Evolutionary conservation across 768 basidiomycete genomes (phyloP).

Genomic region (Tricholoma saponaceum): DNA sequence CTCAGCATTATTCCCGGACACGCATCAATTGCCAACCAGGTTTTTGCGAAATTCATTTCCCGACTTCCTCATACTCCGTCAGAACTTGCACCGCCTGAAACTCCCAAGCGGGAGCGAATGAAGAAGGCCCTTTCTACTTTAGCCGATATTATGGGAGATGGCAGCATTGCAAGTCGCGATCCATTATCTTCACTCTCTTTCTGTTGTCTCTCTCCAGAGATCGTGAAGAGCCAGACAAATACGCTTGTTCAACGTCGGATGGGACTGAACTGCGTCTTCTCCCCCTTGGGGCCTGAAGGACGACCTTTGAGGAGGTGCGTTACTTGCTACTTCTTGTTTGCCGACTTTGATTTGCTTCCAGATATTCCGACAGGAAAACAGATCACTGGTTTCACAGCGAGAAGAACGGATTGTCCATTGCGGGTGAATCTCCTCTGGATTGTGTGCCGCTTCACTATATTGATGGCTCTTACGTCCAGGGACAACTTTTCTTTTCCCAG

Average conservation of each 20-base stretch:
- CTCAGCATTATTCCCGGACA: constrained; percentile 52
- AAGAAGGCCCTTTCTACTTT: constrained; percentile 47
- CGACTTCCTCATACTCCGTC: constrained; percentile 49
- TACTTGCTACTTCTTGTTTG: constrained; percentile 2
- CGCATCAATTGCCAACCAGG: constrained; percentile 61
- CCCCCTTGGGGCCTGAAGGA: constrained; percentile 54
- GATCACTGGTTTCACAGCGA: constrained; percentile 66
- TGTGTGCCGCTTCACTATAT: not conserved
- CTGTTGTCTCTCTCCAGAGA: constrained; percentile 52
- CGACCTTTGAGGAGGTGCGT: constrained; percentile 59
- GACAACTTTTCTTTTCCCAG: constrained; percentile 13
- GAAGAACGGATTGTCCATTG: constrained; percentile 50
- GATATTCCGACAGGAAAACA: constrained; percentile 54
- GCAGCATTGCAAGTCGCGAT: constrained; percentile 43
- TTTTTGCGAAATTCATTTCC: constrained; percentile 57
- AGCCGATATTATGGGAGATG: constrained; percentile 45
- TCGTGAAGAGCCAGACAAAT: constrained; percentile 48
- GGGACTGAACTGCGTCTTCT: constrained; percentile 43
- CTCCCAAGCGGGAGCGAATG: constrained; percentile 46
- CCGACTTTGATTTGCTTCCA: constrained; percentile 13
- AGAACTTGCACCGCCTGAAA: constrained; percentile 35
- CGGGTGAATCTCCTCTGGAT: constrained; percentile 31
- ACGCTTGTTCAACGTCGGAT: constrained; percentile 42
- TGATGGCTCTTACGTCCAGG: constrained; percentile 4
- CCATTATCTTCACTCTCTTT: constrained; percentile 66